These are phyloP conservation scores for Malbranchea zuffiana DNA, from an alignment of 2,329 filamentous ascomycete genomes.

Conservation along the genomic window DNA sequence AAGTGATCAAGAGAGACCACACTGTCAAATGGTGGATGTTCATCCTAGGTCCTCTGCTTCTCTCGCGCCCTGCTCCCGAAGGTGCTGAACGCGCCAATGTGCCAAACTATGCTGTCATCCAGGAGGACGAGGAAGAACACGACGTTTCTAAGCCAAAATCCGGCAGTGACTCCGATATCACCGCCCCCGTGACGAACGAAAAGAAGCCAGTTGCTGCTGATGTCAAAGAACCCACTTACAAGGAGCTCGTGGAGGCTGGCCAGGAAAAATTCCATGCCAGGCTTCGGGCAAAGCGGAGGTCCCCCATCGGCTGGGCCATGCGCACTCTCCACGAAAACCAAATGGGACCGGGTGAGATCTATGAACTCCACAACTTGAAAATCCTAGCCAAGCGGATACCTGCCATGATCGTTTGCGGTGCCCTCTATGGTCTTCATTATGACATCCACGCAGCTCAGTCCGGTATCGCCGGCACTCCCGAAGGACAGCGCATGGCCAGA, in stretches of 20 bases:
- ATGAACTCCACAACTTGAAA: conserved; percentile 62
- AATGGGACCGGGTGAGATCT: conserved; percentile 59
- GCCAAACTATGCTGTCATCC: conserved; percentile 67
- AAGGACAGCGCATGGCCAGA: conserved; percentile 58
- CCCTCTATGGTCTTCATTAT: conserved; percentile 67
- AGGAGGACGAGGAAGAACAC: conserved; percentile 48
- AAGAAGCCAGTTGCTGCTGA: conserved; percentile 38
- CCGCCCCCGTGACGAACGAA: conserved; percentile 23
- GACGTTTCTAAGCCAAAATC: conserved; percentile 27
- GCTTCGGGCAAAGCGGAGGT: conserved; percentile 50
- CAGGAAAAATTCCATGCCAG: conserved; percentile 51
- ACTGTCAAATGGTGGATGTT: conserved; percentile 54
- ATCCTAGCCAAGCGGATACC: conserved; percentile 55
- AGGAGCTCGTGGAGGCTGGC: conserved; percentile 49
- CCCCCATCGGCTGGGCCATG: conserved; percentile 75
- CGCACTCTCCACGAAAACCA: conserved; percentile 63
- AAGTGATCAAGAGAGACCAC: conserved; percentile 58
- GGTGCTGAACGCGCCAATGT: conserved; percentile 48
- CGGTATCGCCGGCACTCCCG: conserved; percentile 59
- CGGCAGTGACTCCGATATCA: conserved; percentile 18
- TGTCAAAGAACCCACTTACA: conserved; percentile 46
- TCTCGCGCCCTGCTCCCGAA: conserved; percentile 46
- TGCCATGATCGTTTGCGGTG: conserved; percentile 51
- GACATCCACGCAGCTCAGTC: conserved; percentile 69
- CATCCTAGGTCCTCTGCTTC: conserved; percentile 53